A percentile compares a stretch with the other conserved stretches of the same genome.
phyloP scores from a whole-genome alignment of 345 rosid species.

The Camelina laxa region DNA sequence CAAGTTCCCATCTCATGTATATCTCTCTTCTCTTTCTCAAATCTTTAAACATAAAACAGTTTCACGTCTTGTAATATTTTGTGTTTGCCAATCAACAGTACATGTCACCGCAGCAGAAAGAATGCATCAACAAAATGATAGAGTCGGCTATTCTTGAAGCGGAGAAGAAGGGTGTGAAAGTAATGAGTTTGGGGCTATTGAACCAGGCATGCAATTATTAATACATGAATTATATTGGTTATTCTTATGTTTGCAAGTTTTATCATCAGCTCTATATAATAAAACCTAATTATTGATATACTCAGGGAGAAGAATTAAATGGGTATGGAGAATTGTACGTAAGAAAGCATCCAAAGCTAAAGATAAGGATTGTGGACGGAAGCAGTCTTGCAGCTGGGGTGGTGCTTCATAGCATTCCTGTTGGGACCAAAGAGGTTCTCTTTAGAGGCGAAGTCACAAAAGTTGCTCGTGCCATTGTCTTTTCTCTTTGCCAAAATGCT shows the following conservation, averaged over 20 bases:
- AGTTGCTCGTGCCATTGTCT: conserved; percentile 57
- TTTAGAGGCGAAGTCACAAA: conserved; percentile 55
- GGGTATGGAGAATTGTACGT: conserved; percentile 55
- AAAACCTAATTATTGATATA: background rate
- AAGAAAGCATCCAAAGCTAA: conserved; percentile 51
- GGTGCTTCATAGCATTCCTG: conserved; percentile 59
- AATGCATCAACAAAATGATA: conserved; percentile 54
- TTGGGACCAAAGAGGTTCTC: conserved; percentile 55
- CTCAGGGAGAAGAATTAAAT: conserved; percentile 62
- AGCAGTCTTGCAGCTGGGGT: conserved; percentile 62
- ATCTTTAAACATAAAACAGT: background rate
- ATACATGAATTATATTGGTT: background rate
- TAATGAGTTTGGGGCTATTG: conserved; percentile 62
- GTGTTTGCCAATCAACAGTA: conserved; percentile 48
- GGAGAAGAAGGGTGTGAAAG: conserved; percentile 59
- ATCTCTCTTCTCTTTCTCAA: background rate
- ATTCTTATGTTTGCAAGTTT: conserved; percentile 6
- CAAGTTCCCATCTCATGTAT: conserved; percentile 46
- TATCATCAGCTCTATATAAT: background rate
- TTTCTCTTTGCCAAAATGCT: conserved; percentile 53
- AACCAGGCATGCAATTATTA: conserved; percentile 55
- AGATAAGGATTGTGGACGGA: conserved; percentile 70
- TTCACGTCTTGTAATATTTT: background rate
- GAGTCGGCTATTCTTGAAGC: conserved; percentile 67
- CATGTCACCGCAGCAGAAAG: conserved; percentile 42